Conservation (phyloP, 345 rosid species). For the Aquilaria malaccensis region DNA sequence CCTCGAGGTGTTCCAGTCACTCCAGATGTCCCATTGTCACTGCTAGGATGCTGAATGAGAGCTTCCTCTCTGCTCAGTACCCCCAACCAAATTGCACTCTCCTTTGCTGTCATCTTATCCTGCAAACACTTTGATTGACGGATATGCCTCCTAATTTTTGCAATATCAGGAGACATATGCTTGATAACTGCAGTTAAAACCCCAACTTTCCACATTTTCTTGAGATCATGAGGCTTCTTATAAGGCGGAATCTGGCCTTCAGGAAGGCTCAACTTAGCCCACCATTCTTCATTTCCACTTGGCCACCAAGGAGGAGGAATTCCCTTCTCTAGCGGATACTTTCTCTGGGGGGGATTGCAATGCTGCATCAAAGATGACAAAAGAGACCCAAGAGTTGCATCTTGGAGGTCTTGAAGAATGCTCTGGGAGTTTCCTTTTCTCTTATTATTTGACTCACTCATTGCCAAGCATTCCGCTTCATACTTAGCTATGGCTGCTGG, state of each 20-base stretch:
- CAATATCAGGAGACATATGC: slow-evolving; percentile 95
- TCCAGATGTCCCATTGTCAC: slow-evolving; percentile 80
- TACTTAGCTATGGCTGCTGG: slow-evolving; percentile 86
- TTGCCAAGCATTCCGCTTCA: slow-evolving; percentile 70
- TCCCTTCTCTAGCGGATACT: slow-evolving; percentile 86
- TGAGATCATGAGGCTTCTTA: slow-evolving; percentile 93
- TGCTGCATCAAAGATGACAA: slow-evolving; percentile 98
- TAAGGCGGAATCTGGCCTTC: slow-evolving; percentile 75
- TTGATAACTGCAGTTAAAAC: slow-evolving; percentile 93
- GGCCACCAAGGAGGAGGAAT: slow-evolving; percentile 99
- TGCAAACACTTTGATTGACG: slow-evolving; percentile 97
- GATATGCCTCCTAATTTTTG: slow-evolving; percentile 87
- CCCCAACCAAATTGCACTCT: slow-evolving; percentile 96
- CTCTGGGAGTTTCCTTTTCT: slow-evolving; percentile 52
- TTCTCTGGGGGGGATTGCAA: slow-evolving; percentile 96
- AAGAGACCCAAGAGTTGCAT: slow-evolving; percentile 95
- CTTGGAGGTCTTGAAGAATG: slow-evolving; percentile 87
- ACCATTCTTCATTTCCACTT: slow-evolving; percentile 89
- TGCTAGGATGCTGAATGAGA: slow-evolving; percentile 64
- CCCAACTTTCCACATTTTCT: slow-evolving; percentile 99
- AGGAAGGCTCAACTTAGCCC: slow-evolving; percentile 63
- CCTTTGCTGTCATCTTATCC: slow-evolving; percentile 99
- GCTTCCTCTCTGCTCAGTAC: slow-evolving; percentile 88
- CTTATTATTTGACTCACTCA: slow-evolving; percentile 48
- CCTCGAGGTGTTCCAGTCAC: slow-evolving; percentile 58